Evolutionary conservation across 805 yeast genomes (phyloP).

Genomic region (Brettanomyces sp.): DNA sequence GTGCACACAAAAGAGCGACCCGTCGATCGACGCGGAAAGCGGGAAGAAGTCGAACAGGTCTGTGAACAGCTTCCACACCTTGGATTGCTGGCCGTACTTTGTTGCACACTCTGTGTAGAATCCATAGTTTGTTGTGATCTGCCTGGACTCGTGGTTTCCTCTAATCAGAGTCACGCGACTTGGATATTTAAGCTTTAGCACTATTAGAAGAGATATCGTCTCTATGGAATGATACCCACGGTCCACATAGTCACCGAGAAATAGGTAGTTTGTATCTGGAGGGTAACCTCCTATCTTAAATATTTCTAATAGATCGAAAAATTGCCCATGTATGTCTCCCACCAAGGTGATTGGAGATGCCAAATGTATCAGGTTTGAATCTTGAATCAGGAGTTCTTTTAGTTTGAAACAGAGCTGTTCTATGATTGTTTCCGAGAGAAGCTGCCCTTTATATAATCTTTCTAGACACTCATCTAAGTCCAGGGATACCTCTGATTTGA

Average conservation of each 20-base stretch:
- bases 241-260: conserved; percentile 94
- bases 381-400: conserved; percentile 70
- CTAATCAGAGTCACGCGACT: conserved; percentile 70
- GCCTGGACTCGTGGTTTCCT: conserved; percentile 95
- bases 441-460: conserved; percentile 49
- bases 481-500: conserved; percentile 13
- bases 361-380: conserved; percentile 80
- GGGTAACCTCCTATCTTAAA: conserved; percentile 90
- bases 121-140: conserved; percentile 95
- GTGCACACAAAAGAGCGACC: conserved; percentile 86
- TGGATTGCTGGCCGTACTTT: conserved; percentile 66
- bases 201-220: conserved; percentile 75
- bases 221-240: conserved; percentile 91
- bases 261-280: conserved; percentile 88
- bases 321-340: conserved; percentile 97
- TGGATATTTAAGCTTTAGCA: conserved; percentile 83
- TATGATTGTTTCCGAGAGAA: conserved; percentile 62
- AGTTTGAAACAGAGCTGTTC: conserved; percentile 70
- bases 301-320: conserved; percentile 85
- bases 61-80: conserved; percentile 84
- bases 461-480: conserved; percentile 69
- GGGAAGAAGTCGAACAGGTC: conserved; percentile 89
- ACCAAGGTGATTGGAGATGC: conserved; percentile 87
- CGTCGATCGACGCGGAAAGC: conserved; percentile 81
- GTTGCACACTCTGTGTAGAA: conserved; percentile 90